phyloP scores from a whole-genome alignment of 805 yeast genomes.

The Spathaspora sp. region DNA sequence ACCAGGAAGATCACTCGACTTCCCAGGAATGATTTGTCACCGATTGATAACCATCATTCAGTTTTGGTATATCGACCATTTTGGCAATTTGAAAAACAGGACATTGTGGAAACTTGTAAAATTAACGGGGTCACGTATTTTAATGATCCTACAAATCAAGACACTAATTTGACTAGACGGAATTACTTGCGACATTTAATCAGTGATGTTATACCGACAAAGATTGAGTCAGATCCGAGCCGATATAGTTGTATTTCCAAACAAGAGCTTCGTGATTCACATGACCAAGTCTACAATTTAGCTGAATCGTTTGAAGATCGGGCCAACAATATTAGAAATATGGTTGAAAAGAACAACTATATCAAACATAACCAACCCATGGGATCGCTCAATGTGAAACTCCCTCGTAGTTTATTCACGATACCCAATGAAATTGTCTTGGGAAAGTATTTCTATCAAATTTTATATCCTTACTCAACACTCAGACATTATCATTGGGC shows the following conservation, averaged over 20 bases:
- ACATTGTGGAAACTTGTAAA: slow-evolving; percentile 45
- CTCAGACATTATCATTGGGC: slow-evolving; percentile 36
- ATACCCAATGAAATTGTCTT: slow-evolving; percentile 13
- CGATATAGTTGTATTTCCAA: slow-evolving; percentile 6
- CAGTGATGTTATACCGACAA: slow-evolving; percentile 19
- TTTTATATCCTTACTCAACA: slow-evolving; percentile 25
- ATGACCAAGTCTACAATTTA: slow-evolving; percentile 3
- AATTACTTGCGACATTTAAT: slow-evolving; percentile 48
- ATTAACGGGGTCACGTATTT: slow-evolving; percentile 50
- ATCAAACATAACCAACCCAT: neutral
- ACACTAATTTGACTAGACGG: slow-evolving; percentile 51
- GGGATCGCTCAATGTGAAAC: slow-evolving; percentile 6
- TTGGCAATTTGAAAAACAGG: slow-evolving; percentile 40
- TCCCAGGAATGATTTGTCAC: slow-evolving; percentile 18
- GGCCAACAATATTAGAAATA: slow-evolving; percentile 5
- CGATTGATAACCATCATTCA: slow-evolving; percentile 12
- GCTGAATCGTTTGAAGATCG: slow-evolving; percentile 6
- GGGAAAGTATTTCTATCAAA: slow-evolving; percentile 27
- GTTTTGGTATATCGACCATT: slow-evolving; percentile 49
- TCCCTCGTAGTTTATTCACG: slow-evolving; percentile 10
- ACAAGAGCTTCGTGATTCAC: slow-evolving; percentile 10
- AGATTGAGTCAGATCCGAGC: neutral
- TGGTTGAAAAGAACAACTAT: neutral
- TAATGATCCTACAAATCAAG: slow-evolving; percentile 65
- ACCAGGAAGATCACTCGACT: slow-evolving; percentile 32